Percentiles rank a stretch among this genome's conserved stretches.
phyloP scores from a whole-genome alignment of 192 early-diverging fungal species.

The Entomortierella lignicola region DNA sequence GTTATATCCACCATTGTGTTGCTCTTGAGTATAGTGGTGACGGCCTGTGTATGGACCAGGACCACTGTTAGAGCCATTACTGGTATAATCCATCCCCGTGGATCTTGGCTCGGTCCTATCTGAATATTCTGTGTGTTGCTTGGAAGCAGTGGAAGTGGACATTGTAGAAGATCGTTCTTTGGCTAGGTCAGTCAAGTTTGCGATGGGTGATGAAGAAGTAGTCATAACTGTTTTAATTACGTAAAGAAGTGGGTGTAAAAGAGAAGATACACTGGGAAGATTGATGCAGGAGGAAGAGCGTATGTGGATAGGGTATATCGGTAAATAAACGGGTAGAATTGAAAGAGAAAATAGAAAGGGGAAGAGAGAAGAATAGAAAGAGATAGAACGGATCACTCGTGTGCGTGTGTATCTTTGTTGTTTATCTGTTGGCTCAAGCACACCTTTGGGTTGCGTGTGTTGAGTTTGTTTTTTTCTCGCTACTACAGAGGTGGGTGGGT shows the following conservation, averaged over 20 bases:
- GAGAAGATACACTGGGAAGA: neutral
- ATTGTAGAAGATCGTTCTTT: slow-evolving; percentile 29
- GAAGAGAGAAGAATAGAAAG: neutral
- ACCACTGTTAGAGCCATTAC: slow-evolving; percentile 3
- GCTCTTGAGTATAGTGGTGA: slow-evolving; percentile 30
- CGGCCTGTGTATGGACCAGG: slow-evolving; percentile 13
- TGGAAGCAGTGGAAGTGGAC: slow-evolving; percentile 9
- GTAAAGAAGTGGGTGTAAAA: neutral
- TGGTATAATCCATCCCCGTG: slow-evolving; percentile 21
- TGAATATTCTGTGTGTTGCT: slow-evolving; percentile 34
- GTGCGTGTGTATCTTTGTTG: neutral
- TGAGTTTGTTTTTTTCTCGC: neutral
- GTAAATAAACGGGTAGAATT: neutral
- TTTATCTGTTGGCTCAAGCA: slow-evolving; percentile 25
- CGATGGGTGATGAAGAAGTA: slow-evolving; percentile 18
- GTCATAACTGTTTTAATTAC: slow-evolving; percentile 19
- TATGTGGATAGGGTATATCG: slow-evolving; percentile 2
- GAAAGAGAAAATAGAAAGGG: slow-evolving; percentile 9
- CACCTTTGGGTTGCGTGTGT: neutral
- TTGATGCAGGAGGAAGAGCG: slow-evolving; percentile 1
- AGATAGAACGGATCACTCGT: slow-evolving; percentile 9
- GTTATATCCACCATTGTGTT: slow-evolving; percentile 8
- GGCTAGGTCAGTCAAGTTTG: slow-evolving; percentile 23
- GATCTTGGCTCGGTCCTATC: slow-evolving; percentile 30
- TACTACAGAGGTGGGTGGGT: neutral